Conservation (phyloP, 305 asterid genomes). For the Rubia balearica region DNA sequence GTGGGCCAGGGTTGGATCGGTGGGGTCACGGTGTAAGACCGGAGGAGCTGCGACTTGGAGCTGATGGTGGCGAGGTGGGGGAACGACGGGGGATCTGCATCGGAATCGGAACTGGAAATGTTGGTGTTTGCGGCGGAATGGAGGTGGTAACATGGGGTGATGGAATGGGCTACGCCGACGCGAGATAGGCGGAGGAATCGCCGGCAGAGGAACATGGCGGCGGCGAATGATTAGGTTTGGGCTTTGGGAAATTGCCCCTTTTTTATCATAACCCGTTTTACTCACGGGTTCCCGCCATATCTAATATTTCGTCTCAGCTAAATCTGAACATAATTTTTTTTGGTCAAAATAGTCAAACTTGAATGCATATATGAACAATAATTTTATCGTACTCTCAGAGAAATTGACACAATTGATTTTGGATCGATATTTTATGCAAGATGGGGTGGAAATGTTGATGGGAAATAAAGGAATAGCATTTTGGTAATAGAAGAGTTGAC, state of each 20-base stretch:
- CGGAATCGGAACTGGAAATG: background rate
- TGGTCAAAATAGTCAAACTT: too few relatives aligned
- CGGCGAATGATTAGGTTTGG: background rate
- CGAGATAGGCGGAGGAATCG: constrained; percentile 1
- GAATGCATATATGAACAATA: too few relatives aligned
- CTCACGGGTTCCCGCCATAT: constrained; percentile 1
- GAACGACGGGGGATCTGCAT: constrained; percentile 19
- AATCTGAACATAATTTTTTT: too few relatives aligned
- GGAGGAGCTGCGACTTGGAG: constrained; percentile 51
- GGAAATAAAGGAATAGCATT: too few relatives aligned
- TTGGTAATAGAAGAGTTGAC: too few relatives aligned
- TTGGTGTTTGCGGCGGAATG: constrained; percentile 15
- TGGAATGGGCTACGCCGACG: constrained; percentile 16
- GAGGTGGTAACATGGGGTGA: constrained; percentile 6
- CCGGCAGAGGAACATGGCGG: constrained; percentile 3
- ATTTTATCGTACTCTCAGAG: too few relatives aligned
- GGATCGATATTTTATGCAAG: too few relatives aligned
- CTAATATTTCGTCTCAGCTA: background rate
- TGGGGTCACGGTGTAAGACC: constrained; percentile 60
- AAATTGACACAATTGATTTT: too few relatives aligned
- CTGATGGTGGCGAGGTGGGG: constrained; percentile 40
- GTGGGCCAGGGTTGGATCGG: constrained; percentile 93
- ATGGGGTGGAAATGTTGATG: too few relatives aligned
- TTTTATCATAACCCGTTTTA: background rate
- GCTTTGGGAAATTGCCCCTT: background rate